phyloP scores from a whole-genome alignment of 1,139 yeast species.

The Blastobotrys persicus region DNA sequence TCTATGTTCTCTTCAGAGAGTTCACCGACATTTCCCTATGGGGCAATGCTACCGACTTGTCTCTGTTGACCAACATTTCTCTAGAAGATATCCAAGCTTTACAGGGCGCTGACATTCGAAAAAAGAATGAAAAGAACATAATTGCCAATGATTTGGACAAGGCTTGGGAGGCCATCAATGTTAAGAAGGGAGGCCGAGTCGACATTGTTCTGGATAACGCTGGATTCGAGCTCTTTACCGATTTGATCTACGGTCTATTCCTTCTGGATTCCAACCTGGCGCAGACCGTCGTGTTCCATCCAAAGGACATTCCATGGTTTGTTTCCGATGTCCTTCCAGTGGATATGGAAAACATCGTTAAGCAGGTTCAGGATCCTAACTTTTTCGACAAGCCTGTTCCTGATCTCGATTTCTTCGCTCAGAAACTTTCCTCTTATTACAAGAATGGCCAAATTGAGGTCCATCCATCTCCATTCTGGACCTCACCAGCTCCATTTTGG shows the following conservation, averaged over 20 bases:
- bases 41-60: constrained; percentile 98
- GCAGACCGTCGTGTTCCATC: constrained; percentile 69
- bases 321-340: constrained; percentile 91
- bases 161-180: constrained; percentile 54
- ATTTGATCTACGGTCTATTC: constrained; percentile 70
- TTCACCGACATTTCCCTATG: constrained; percentile 86
- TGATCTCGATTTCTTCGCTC: constrained; percentile 48
- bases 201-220: constrained; percentile 93
- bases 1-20: constrained; percentile 53
- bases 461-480: constrained; percentile 80
- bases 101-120: constrained; percentile 87
- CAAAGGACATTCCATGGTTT: constrained; percentile 94
- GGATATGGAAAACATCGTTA: constrained; percentile 63
- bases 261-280: constrained; percentile 69
- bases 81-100: constrained; percentile 84
- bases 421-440: constrained; percentile 50
- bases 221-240: constrained; percentile 93
- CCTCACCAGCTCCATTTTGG: constrained; percentile 69
- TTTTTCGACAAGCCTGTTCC: constrained; percentile 50
- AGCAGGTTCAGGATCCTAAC: constrained; percentile 52
- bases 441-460: constrained; percentile 51
- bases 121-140: constrained; percentile 78
- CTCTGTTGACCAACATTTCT: constrained; percentile 64
- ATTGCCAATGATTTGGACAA: constrained; percentile 68
- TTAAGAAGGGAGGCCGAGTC: constrained; percentile 47